phyloP scores from a whole-genome alignment of 192 early-diverging fungal genomes.

The Helicostylum pulchrum region DNA sequence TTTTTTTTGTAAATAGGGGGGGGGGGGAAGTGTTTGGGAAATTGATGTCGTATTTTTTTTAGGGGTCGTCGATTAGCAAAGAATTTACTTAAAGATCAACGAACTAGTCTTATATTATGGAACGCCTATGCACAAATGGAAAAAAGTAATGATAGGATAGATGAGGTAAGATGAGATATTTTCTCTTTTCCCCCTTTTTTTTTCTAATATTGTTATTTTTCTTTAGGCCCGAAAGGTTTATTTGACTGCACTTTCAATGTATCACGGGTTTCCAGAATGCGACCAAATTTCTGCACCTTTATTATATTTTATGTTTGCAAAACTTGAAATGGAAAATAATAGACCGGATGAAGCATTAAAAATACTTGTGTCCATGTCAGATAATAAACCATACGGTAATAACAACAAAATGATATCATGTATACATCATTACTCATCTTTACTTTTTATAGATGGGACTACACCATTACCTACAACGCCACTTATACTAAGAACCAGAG shows the following conservation, averaged over 20 bases:
- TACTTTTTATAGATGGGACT: slow-evolving; percentile 3
- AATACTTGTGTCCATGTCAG: slow-evolving; percentile 40
- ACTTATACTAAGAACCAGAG: slow-evolving; percentile 38
- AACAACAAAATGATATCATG: not conserved
- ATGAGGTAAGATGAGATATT: slow-evolving; percentile 38
- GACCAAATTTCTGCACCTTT: slow-evolving; percentile 36
- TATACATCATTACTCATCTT: not conserved
- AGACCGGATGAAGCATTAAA: slow-evolving; percentile 41
- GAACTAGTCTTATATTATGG: slow-evolving; percentile 48
- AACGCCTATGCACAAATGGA: slow-evolving; percentile 56
- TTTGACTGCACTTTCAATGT: slow-evolving; percentile 38
- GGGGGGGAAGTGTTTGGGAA: not conserved
- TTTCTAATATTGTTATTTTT: not conserved
- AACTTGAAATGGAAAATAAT: slow-evolving; percentile 51
- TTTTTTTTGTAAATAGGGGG: not conserved
- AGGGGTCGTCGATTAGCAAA: slow-evolving; percentile 50
- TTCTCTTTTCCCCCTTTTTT: not conserved
- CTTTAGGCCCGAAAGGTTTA: slow-evolving; percentile 50
- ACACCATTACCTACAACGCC: slow-evolving; percentile 19
- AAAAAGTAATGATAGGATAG: slow-evolving; percentile 35
- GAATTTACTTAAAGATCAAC: slow-evolving; percentile 37
- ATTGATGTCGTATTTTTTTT: not conserved
- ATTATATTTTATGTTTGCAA: slow-evolving; percentile 45
- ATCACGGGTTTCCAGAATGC: slow-evolving; percentile 32
- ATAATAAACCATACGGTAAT: slow-evolving; percentile 21